Conservation (phyloP, 768 basidiomycete species). For the Hebeloma cylindrosporum region DNA sequence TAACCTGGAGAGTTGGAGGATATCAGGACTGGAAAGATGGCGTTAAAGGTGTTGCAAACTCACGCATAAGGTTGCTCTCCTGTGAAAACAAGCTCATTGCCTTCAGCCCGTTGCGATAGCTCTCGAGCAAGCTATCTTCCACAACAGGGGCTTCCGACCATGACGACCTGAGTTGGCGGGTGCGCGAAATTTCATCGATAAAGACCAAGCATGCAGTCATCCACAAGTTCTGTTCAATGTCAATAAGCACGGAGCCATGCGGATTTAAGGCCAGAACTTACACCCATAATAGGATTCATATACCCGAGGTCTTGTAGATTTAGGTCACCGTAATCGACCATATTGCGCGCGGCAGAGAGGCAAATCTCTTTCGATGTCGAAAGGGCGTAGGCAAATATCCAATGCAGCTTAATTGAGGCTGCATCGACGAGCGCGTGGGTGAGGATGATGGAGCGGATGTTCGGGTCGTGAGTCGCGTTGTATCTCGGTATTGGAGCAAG, state of each 20-base stretch:
- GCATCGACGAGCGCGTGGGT: constrained; percentile 49
- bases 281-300: constrained; percentile 53
- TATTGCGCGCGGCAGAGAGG: constrained; percentile 42
- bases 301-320: constrained; percentile 39
- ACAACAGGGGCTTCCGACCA: constrained; percentile 29
- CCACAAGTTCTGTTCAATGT: constrained; percentile 41
- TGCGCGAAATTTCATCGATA: constrained; percentile 44
- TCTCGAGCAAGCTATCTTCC: constrained; percentile 45
- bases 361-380: constrained; percentile 44
- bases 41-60: constrained; percentile 24
- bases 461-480: constrained; percentile 33
- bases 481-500: constrained; percentile 34
- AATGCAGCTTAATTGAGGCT: constrained; percentile 53
- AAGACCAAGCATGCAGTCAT: constrained; percentile 46
- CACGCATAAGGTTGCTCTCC: constrained; percentile 46
- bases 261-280: constrained; percentile 30
- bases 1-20: constrained; percentile 31
- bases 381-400: constrained; percentile 44
- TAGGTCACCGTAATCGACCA: constrained; percentile 40
- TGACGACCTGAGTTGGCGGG: constrained; percentile 33
- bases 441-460: constrained; percentile 39
- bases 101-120: constrained; percentile 39
- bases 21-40: neutral
- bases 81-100: constrained; percentile 44
- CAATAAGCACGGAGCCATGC: neutral